These are phyloP conservation scores for Cadophora sp. DNA, from an alignment of 2,329 filamentous ascomycete species.

Conservation along the genomic window DNA sequence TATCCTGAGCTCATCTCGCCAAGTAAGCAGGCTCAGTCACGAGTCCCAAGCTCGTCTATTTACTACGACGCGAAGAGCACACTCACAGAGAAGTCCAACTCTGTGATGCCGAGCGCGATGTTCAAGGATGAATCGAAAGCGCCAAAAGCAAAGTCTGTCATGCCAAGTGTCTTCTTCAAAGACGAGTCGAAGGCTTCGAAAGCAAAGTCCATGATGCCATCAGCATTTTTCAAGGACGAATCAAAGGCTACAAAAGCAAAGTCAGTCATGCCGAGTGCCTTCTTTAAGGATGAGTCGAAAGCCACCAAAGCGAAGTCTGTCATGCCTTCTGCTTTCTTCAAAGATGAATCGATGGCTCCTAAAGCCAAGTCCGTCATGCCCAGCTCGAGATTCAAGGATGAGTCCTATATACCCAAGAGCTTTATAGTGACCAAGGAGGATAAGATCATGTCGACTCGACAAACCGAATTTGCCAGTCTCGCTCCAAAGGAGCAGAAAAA, in stretches of 20 bases:
- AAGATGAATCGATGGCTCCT: not conserved
- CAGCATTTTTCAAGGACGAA: not conserved
- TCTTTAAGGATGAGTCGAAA: not conserved
- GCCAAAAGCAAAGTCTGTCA: not conserved
- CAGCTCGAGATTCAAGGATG: not conserved
- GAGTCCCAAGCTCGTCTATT: not conserved
- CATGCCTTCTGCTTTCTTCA: not conserved
- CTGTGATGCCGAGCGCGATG: not conserved
- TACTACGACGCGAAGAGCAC: not conserved
- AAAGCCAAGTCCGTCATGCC: not conserved
- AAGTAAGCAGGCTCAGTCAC: not conserved
- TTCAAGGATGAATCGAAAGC: not conserved
- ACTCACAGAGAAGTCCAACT: not conserved
- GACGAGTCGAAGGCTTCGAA: not conserved
- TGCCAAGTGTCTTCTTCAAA: not conserved
- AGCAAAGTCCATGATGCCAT: too few relatives aligned
- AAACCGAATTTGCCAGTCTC: slow-evolving; percentile 7
- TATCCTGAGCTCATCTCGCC: not conserved
- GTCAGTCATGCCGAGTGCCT: not conserved
- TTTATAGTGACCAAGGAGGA: slow-evolving; percentile 9
- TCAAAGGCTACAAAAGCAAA: not conserved
- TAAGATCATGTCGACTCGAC: slow-evolving; percentile 8
- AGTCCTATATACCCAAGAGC: not conserved
- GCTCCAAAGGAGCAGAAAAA: slow-evolving; percentile 10
- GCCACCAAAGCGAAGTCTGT: too few relatives aligned